A percentile compares a stretch with the other conserved stretches of the same genome.
Conservation (phyloP, 2,329 filamentous ascomycete genomes). For the Cladobotryum protrusum region DNA sequence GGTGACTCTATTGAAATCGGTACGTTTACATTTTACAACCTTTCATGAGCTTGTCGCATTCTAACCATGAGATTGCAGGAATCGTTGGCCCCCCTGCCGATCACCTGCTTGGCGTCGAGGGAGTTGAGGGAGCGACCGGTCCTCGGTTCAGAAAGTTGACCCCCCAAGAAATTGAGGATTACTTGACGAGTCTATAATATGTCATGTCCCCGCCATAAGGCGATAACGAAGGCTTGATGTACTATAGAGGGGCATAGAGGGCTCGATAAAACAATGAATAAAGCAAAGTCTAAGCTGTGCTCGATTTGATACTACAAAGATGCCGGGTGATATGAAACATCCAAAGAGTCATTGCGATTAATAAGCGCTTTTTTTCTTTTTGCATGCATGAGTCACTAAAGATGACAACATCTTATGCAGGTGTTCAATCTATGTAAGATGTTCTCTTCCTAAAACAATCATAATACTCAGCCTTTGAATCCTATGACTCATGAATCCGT, state of each 20-base stretch:
- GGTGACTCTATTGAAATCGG: conserved; percentile 98
- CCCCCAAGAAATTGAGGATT: conserved; percentile 98
- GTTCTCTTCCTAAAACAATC: conserved; percentile 2
- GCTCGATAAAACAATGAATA: conserved; percentile 10
- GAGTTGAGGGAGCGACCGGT: conserved; percentile 76
- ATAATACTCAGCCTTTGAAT: neutral
- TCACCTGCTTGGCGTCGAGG: conserved; percentile 85
- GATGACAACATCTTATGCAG: neutral
- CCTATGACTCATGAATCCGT: neutral
- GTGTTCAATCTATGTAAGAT: conserved; percentile 6
- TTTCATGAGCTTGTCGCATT: conserved; percentile 4
- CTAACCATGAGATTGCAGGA: conserved; percentile 46
- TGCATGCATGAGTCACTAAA: too few relatives aligned
- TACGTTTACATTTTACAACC: conserved; percentile 35
- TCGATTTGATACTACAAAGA: neutral
- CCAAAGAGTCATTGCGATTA: neutral
- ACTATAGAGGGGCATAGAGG: conserved; percentile 8
- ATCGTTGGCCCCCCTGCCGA: conserved; percentile 94
- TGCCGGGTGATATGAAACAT: neutral
- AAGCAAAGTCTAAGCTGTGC: neutral
- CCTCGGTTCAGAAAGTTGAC: conserved; percentile 91
- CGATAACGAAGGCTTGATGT: conserved; percentile 11
- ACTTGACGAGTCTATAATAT: conserved; percentile 89
- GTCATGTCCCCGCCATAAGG: conserved; percentile 8
- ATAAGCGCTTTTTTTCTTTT: neutral